Conservation (phyloP, 202 grass and related monocot genomes). For the Schoenoplectus triqueter region DNA sequence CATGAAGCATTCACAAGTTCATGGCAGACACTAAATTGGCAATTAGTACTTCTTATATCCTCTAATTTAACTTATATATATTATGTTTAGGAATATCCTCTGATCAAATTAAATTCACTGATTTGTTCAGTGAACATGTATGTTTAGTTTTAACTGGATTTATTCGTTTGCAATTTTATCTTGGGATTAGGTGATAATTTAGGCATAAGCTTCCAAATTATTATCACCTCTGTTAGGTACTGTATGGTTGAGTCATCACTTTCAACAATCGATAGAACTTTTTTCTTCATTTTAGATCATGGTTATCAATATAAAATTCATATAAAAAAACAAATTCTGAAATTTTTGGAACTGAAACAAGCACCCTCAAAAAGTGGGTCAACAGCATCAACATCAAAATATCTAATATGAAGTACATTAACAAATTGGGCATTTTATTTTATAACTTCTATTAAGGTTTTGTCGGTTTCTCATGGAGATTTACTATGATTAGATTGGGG, state of each 20-base stretch:
- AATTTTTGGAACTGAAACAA: conserved; percentile 68
- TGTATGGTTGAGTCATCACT: not conserved
- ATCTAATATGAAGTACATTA: too few species aligned
- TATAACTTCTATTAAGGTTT: too few species aligned
- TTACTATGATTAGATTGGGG: too few species aligned
- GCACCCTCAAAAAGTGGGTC: conserved; percentile 78
- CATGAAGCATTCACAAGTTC: conserved; percentile 66
- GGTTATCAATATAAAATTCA: conserved; percentile 53
- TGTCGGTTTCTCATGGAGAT: too few species aligned
- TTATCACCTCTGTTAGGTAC: not conserved
- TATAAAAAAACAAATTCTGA: conserved; percentile 72
- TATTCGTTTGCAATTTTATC: not conserved
- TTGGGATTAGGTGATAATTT: conserved; percentile 30
- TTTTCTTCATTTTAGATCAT: conserved; percentile 37
- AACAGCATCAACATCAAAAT: conserved; percentile 59
- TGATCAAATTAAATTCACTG: not conserved
- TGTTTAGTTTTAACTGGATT: not conserved
- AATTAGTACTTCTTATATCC: conserved; percentile 59
- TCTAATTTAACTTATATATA: conserved; percentile 21
- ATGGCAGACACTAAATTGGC: conserved; percentile 71
- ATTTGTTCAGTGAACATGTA: not conserved
- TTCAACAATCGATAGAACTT: not conserved
- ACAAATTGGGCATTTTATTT: too few species aligned
- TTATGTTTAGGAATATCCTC: conserved; percentile 18
- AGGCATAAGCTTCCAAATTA: conserved; percentile 18